Conservation (phyloP, 345 rosid species). For the Cardamine occulta region DNA sequence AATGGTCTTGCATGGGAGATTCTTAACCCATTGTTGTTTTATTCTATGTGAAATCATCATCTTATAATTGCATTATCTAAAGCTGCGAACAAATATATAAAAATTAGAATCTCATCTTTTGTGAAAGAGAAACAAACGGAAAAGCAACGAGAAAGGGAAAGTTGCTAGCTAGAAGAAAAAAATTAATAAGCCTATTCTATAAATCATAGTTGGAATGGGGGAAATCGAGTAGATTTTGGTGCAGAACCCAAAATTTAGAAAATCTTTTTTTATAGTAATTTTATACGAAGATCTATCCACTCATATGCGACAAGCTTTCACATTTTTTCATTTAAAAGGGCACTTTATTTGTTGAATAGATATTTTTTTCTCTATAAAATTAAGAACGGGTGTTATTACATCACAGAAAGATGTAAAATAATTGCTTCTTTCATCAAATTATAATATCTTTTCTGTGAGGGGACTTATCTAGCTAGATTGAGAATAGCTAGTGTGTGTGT, state of each 20-base stretch:
- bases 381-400: slow-evolving; percentile 22
- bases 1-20: slow-evolving; percentile 60
- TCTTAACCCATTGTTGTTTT: background rate
- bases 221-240: slow-evolving; percentile 43
- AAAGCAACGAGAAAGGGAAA: slow-evolving; percentile 35
- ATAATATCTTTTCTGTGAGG: too few relatives aligned
- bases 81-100: slow-evolving; percentile 39
- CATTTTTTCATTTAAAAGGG: slow-evolving; percentile 43
- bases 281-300: slow-evolving; percentile 28
- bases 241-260: slow-evolving; percentile 29
- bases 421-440: too few relatives aligned
- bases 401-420: background rate
- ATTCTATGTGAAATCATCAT: slow-evolving; percentile 65
- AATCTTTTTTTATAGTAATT: background rate
- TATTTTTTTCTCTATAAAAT: slow-evolving; percentile 22
- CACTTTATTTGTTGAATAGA: slow-evolving; percentile 43
- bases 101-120: slow-evolving; percentile 35
- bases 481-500: too few relatives aligned
- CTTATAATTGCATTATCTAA: slow-evolving; percentile 64
- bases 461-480: too few relatives aligned
- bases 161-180: slow-evolving; percentile 23
- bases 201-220: slow-evolving; percentile 4
- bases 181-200: background rate
- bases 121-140: slow-evolving; percentile 35
- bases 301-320: slow-evolving; percentile 34